phyloP scores from a whole-genome alignment of 2,329 filamentous ascomycete genomes.

The Nemania sp. region DNA sequence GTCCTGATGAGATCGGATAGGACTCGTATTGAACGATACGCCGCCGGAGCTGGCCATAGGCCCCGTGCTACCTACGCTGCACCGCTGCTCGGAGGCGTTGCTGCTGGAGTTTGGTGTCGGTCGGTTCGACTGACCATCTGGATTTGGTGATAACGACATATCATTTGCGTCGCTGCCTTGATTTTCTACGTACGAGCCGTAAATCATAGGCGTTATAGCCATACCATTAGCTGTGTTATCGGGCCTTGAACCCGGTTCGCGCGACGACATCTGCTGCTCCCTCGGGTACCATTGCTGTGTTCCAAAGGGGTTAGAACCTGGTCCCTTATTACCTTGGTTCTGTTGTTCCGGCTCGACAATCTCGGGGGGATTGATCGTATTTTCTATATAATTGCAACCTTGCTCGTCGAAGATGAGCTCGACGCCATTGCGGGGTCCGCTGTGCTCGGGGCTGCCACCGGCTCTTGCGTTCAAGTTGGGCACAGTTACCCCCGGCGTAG shows the following conservation, averaged over 20 bases:
- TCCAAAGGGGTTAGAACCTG: slow-evolving; percentile 17
- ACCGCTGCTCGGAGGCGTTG: slow-evolving; percentile 50
- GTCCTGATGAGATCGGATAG: slow-evolving; percentile 51
- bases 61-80: slow-evolving; percentile 35
- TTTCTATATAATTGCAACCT: slow-evolving; percentile 37
- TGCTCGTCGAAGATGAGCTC: slow-evolving; percentile 50
- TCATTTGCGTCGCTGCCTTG: slow-evolving; percentile 53
- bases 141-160: slow-evolving; percentile 54
- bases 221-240: slow-evolving; percentile 20
- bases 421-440: slow-evolving; percentile 34
- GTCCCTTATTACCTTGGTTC: slow-evolving; percentile 18
- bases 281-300: slow-evolving; percentile 45
- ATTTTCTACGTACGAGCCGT: slow-evolving; percentile 45
- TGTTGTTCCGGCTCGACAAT: slow-evolving; percentile 44
- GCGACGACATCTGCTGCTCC: slow-evolving; percentile 46
- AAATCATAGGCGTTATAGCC: slow-evolving; percentile 21
- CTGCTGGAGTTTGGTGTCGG: slow-evolving; percentile 64
- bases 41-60: slow-evolving; percentile 46
- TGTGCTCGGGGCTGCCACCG: slow-evolving; percentile 10
- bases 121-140: slow-evolving; percentile 55
- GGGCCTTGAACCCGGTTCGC: slow-evolving; percentile 32
- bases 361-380: slow-evolving; percentile 46
- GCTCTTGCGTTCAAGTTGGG: neutral
- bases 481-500: slow-evolving; percentile 31
- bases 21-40: slow-evolving; percentile 58